Percentiles rank a stretch among this genome's conserved stretches.
Evolutionary conservation across 441 rosid species (phyloP).

Genomic region (Brassica balearica): DNA sequence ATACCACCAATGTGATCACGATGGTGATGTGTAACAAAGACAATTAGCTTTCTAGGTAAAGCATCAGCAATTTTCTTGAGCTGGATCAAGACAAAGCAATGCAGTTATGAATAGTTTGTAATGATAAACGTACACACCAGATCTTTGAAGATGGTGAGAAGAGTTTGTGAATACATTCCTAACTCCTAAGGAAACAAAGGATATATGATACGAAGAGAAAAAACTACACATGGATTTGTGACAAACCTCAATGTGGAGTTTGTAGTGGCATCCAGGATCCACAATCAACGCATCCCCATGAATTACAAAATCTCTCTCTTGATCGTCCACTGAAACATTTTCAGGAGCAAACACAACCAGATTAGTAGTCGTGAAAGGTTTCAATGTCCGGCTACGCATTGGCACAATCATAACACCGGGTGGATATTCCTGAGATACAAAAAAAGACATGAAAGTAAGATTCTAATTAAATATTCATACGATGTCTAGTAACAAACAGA

Average conservation of each 20-base stretch:
- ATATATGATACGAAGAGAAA: neutral
- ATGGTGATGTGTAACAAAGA: slow-evolving; percentile 90
- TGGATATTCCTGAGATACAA: slow-evolving; percentile 79
- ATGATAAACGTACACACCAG: neutral
- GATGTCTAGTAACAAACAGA: slow-evolving; percentile 33
- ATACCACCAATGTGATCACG: slow-evolving; percentile 85
- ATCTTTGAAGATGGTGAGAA: slow-evolving; percentile 6
- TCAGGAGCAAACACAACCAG: slow-evolving; percentile 74
- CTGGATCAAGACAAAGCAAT: slow-evolving; percentile 49
- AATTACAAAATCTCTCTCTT: slow-evolving; percentile 50
- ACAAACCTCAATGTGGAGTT: slow-evolving; percentile 68
- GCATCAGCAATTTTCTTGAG: slow-evolving; percentile 70
- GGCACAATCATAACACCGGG: slow-evolving; percentile 82
- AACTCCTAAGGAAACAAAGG: neutral
- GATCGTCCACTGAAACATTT: slow-evolving; percentile 44
- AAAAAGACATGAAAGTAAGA: slow-evolving; percentile 5
- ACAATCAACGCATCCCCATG: slow-evolving; percentile 80
- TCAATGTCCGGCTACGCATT: slow-evolving; percentile 72
- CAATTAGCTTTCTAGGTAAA: slow-evolving; percentile 74
- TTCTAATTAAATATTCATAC: neutral
- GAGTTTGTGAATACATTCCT: neutral
- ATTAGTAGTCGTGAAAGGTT: slow-evolving; percentile 82
- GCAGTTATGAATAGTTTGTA: slow-evolving; percentile 17
- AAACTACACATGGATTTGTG: slow-evolving; percentile 10
- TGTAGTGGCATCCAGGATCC: slow-evolving; percentile 79